Evolutionary conservation across 352 stramenopile species (phyloP).

Genomic region (Globisporangium cederbergense): DNA sequence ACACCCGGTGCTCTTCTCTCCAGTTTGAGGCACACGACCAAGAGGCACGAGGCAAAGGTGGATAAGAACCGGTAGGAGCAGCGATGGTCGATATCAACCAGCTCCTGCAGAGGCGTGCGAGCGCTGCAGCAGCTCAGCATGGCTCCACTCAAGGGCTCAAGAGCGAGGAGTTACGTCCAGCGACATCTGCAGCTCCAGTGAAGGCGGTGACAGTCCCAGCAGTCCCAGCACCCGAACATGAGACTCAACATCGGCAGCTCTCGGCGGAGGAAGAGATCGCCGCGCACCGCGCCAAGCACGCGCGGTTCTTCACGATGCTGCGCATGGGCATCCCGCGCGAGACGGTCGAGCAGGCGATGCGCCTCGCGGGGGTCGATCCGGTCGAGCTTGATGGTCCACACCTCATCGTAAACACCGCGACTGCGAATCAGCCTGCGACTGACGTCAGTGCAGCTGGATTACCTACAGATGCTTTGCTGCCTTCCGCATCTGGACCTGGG

Average conservation of each 20-base stretch:
- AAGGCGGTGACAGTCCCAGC: background rate
- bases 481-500: background rate
- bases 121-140: background rate
- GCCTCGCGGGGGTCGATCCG: conserved; percentile 33
- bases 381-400: conserved; percentile 20
- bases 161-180: background rate
- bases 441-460: background rate
- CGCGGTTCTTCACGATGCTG: conserved; percentile 53
- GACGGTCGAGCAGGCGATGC: conserved; percentile 52
- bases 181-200: background rate
- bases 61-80: background rate
- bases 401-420: background rate
- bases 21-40: background rate
- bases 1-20: no score
- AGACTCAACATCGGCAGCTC: background rate
- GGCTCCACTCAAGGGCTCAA: background rate
- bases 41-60: background rate
- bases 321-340: conserved; percentile 39
- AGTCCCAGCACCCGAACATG: background rate
- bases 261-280: conserved; percentile 27
- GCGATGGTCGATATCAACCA: conserved; percentile 4
- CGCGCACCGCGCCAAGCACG: conserved; percentile 35
- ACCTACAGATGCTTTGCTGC: background rate
- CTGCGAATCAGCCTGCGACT: background rate
- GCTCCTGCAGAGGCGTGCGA: conserved; percentile 9